These are phyloP conservation scores for Cystobasidium pallidum DNA, from an alignment of 1,284 basidiomycete species.

Conservation along the genomic window DNA sequence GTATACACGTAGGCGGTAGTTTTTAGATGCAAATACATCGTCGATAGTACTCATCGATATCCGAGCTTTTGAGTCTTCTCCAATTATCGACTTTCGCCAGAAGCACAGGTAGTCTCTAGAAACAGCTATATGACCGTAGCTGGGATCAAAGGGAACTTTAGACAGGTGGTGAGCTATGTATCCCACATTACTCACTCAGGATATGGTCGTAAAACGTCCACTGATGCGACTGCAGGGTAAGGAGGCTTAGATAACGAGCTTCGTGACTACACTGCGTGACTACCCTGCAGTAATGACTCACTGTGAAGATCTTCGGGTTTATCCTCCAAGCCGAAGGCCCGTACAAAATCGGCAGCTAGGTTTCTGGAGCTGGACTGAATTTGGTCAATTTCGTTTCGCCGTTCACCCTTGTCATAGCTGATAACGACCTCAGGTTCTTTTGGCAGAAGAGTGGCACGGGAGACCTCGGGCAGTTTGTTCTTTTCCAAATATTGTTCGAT, in stretches of 20 bases:
- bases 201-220: slow-evolving; percentile 14
- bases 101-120: slow-evolving; percentile 21
- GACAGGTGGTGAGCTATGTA: background rate
- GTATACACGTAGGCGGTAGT: slow-evolving; percentile 6
- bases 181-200: slow-evolving; percentile 20
- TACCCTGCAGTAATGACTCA: background rate
- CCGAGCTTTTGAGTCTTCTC: slow-evolving; percentile 9
- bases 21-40: slow-evolving; percentile 13
- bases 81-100: slow-evolving; percentile 16
- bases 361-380: background rate
- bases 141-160: background rate
- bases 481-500: background rate
- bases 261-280: background rate
- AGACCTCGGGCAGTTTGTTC: background rate
- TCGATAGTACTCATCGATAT: slow-evolving; percentile 13
- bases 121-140: slow-evolving; percentile 20
- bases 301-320: slow-evolving; percentile 12
- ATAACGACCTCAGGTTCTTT: slow-evolving; percentile 9
- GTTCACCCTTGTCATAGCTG: slow-evolving; percentile 8
- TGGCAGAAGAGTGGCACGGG: background rate
- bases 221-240: slow-evolving; percentile 5
- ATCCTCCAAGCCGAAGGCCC: slow-evolving; percentile 14
- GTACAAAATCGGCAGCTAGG: slow-evolving; percentile 16
- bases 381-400: slow-evolving; percentile 6
- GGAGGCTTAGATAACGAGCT: background rate